Conservation (phyloP, 768 basidiomycete genomes). For the Austroboletus eburneus region DNA sequence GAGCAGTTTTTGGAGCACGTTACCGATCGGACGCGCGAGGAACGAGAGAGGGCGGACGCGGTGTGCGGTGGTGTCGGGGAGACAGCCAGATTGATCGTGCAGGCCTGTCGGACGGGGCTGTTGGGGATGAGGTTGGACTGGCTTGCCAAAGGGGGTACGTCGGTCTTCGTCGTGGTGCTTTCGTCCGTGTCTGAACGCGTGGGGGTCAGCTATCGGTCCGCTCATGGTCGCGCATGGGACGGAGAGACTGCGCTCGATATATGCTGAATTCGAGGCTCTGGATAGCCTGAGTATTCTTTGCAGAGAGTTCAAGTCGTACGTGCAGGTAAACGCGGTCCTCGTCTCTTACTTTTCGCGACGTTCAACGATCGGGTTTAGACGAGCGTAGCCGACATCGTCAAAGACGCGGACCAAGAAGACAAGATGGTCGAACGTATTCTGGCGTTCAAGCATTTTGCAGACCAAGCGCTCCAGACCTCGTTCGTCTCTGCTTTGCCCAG, state of each 20-base stretch:
- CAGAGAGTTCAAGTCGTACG: slow-evolving; percentile 55
- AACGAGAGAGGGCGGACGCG: slow-evolving; percentile 48
- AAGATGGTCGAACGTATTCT: slow-evolving; percentile 75
- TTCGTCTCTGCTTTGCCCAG: slow-evolving; percentile 46
- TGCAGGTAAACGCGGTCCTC: slow-evolving; percentile 52
- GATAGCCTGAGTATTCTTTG: slow-evolving; percentile 50
- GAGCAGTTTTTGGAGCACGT: slow-evolving; percentile 52
- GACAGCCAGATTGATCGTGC: slow-evolving; percentile 48
- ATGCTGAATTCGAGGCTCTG: slow-evolving; percentile 58
- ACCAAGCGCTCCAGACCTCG: slow-evolving; percentile 44
- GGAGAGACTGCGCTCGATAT: slow-evolving; percentile 47
- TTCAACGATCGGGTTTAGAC: slow-evolving; percentile 34
- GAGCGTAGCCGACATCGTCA: slow-evolving; percentile 61
- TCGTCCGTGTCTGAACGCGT: not conserved
- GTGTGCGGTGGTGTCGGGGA: slow-evolving; percentile 43
- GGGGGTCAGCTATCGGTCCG: slow-evolving; percentile 44
- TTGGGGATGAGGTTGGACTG: slow-evolving; percentile 42
- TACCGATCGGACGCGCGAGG: slow-evolving; percentile 47
- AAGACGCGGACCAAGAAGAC: slow-evolving; percentile 58
- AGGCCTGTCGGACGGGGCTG: slow-evolving; percentile 51
- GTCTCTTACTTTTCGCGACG: too few relatives aligned
- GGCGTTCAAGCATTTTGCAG: slow-evolving; percentile 57
- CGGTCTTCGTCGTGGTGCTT: slow-evolving; percentile 27
- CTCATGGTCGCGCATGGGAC: slow-evolving; percentile 48
- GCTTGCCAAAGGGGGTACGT: slow-evolving; percentile 39